Evolutionary conservation across 108 stramenopile genomes (phyloP).

Genomic region (Chaetoceros muelleri): DNA sequence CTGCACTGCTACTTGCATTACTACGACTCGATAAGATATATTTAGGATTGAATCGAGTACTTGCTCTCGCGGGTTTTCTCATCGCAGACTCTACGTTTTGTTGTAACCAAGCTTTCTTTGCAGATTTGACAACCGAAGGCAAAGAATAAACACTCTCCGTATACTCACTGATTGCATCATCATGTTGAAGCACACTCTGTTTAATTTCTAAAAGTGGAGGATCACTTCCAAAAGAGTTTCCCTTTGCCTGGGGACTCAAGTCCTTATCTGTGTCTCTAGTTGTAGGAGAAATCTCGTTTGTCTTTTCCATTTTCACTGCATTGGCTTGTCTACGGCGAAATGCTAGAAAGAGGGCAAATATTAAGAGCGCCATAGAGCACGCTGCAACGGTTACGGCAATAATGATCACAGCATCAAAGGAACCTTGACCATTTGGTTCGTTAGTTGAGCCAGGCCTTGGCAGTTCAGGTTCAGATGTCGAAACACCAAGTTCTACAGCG

Average conservation of each 20-base stretch:
- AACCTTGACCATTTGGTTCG: neutral
- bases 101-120: neutral
- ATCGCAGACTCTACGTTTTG: neutral
- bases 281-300: neutral
- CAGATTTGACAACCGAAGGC: neutral
- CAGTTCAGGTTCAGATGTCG: neutral
- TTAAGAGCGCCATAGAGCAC: constrained; percentile 32
- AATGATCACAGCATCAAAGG: constrained; percentile 40
- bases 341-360: constrained; percentile 43
- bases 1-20: neutral
- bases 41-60: neutral
- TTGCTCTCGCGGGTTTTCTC: neutral
- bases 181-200: neutral
- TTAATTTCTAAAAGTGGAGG: neutral
- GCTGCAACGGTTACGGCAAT: constrained; percentile 48
- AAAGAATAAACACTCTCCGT: neutral
- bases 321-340: constrained; percentile 13
- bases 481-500: neutral
- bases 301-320: neutral
- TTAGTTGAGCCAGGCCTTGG: neutral
- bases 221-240: neutral
- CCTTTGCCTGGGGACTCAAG: neutral
- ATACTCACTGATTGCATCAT: neutral
- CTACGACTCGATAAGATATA: neutral
- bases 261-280: neutral